phyloP scores from a whole-genome alignment of 1,284 basidiomycete species.

The Sporisorium graminicola region DNA sequence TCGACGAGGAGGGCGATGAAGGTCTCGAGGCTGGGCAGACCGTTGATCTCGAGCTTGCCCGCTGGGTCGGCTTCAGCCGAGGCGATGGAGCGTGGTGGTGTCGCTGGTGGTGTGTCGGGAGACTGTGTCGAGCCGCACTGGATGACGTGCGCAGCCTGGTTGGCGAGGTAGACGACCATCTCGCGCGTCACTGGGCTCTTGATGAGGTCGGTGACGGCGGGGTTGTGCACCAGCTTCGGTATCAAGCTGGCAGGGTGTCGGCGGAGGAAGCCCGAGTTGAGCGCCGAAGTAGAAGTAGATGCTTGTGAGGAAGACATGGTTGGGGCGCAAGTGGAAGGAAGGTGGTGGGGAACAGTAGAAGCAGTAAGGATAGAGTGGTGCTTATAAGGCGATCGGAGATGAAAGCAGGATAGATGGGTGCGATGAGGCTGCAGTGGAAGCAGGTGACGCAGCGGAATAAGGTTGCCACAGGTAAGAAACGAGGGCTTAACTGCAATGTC shows the following conservation, averaged over 20 bases:
- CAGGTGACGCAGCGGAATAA: slow-evolving; percentile 32
- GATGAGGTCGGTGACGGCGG: slow-evolving; percentile 67
- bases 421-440: slow-evolving; percentile 20
- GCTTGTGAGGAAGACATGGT: slow-evolving; percentile 46
- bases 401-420: slow-evolving; percentile 29
- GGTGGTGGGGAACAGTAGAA: slow-evolving; percentile 13
- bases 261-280: slow-evolving; percentile 59
- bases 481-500: neutral
- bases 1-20: slow-evolving; percentile 89
- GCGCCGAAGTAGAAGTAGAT: slow-evolving; percentile 47
- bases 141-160: slow-evolving; percentile 68
- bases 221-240: slow-evolving; percentile 67
- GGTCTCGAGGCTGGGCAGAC: slow-evolving; percentile 82
- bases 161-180: slow-evolving; percentile 68
- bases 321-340: slow-evolving; percentile 4
- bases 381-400: slow-evolving; percentile 43
- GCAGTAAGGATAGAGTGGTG: slow-evolving; percentile 4
- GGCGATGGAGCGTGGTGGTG: slow-evolving; percentile 59
- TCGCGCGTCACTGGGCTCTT: slow-evolving; percentile 67
- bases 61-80: slow-evolving; percentile 61
- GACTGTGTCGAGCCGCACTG: slow-evolving; percentile 61
- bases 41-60: slow-evolving; percentile 70
- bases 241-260: slow-evolving; percentile 67
- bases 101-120: slow-evolving; percentile 59
- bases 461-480: slow-evolving; percentile 18